phyloP scores from a whole-genome alignment of 495 filamentous ascomycete species.

The Penicillium samsonianum region DNA sequence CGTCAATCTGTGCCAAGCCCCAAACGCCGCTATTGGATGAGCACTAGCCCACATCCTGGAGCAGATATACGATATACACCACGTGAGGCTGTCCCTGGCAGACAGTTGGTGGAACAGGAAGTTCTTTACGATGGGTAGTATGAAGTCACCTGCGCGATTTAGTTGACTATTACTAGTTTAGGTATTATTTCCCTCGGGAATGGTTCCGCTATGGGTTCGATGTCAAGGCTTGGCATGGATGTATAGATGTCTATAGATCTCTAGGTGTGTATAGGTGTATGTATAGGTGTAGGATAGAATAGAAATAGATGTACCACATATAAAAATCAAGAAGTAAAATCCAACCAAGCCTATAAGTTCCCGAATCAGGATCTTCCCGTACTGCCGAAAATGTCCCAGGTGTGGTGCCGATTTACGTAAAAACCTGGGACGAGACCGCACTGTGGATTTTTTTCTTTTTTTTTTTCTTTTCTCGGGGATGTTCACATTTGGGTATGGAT shows the following conservation, averaged over 20 bases:
- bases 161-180: not conserved
- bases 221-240: not conserved
- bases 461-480: not conserved
- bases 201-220: not conserved
- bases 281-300: not conserved
- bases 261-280: not conserved
- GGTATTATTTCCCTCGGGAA: not conserved
- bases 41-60: conserved; percentile 19
- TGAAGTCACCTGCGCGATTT: conserved; percentile 16
- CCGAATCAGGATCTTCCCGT: conserved; percentile 29
- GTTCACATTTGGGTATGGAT: conserved; percentile 7
- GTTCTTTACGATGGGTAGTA: not conserved
- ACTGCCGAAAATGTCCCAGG: conserved; percentile 19
- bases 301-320: too few species aligned
- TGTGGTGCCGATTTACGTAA: conserved; percentile 38
- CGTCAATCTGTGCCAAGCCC: not conserved
- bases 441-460: conserved; percentile 1
- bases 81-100: conserved; percentile 34
- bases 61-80: conserved; percentile 12
- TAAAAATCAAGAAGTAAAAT: too few species aligned
- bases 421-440: conserved; percentile 23
- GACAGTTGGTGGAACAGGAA: conserved; percentile 23
- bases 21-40: conserved; percentile 14
- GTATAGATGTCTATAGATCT: not conserved
- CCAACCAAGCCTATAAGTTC: conserved; percentile 11